A percentile compares a stretch with the other conserved stretches of the same genome.
phyloP scores from a whole-genome alignment of 306 rosid species.

The Castanea sativa region DNA sequence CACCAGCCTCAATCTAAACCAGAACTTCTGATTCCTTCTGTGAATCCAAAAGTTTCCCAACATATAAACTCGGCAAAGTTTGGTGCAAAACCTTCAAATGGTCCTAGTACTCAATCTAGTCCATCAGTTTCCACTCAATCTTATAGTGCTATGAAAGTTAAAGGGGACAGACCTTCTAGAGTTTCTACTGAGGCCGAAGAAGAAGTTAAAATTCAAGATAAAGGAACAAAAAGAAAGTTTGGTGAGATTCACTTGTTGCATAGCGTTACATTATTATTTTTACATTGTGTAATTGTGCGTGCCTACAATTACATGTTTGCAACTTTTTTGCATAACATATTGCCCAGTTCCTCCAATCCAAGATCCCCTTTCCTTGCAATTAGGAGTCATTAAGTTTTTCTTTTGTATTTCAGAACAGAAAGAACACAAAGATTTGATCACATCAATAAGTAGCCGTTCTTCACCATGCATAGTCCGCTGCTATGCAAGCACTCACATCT shows the following conservation, averaged over 20 bases:
- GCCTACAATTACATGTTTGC: constrained; percentile 6
- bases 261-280: constrained; percentile 6
- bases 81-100: constrained; percentile 35
- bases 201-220: constrained; percentile 45
- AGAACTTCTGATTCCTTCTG: constrained; percentile 71
- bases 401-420: constrained; percentile 62
- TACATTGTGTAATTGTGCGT: neutral
- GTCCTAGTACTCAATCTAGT: constrained; percentile 35
- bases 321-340: neutral
- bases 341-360: constrained; percentile 5
- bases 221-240: constrained; percentile 67
- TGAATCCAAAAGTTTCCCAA: constrained; percentile 46
- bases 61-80: constrained; percentile 30
- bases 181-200: constrained; percentile 37
- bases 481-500: constrained; percentile 60
- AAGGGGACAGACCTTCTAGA: constrained; percentile 42
- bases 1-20: constrained; percentile 48
- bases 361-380: constrained; percentile 10
- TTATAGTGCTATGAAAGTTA: constrained; percentile 31
- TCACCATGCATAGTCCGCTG: constrained; percentile 43
- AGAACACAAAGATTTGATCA: constrained; percentile 73
- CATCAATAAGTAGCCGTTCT: constrained; percentile 40
- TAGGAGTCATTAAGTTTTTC: constrained; percentile 11
- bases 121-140: constrained; percentile 35
- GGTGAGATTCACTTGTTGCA: constrained; percentile 46